Conservation (phyloP, 495 filamentous ascomycete species). For the Hypomontagnella submonticulosa region DNA sequence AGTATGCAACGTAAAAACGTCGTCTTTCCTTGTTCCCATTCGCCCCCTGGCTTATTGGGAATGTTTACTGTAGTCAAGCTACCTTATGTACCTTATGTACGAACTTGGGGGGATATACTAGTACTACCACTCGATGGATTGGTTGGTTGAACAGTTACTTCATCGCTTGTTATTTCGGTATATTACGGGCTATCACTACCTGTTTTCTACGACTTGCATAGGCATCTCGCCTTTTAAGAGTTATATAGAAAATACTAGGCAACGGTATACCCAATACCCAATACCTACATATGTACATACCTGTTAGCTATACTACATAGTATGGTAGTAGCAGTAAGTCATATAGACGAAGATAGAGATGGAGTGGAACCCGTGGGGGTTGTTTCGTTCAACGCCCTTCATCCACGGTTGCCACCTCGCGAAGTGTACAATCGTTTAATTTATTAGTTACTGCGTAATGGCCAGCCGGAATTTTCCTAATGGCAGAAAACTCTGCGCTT, state of each 20-base stretch:
- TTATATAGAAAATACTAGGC: conserved; percentile 12
- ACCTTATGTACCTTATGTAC: background rate
- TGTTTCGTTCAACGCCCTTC: conserved; percentile 23
- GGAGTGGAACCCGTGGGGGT: conserved; percentile 45
- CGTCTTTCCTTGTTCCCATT: conserved; percentile 19
- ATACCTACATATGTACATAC: conserved; percentile 27
- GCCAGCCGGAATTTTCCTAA: conserved; percentile 32
- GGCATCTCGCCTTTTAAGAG: conserved; percentile 12
- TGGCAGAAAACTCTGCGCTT: conserved; percentile 18
- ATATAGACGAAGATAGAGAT: conserved; percentile 32
- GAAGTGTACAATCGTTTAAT: conserved; percentile 39
- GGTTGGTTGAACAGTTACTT: conserved; percentile 36
- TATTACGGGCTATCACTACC: conserved; percentile 40
- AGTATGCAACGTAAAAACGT: conserved; percentile 26
- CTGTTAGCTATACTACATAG: conserved; percentile 6
- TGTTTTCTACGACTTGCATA: conserved; percentile 39
- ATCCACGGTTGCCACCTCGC: conserved; percentile 43
- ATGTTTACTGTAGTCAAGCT: conserved; percentile 38
- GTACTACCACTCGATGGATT: conserved; percentile 21
- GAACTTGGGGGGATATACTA: conserved; percentile 7
- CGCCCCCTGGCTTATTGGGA: conserved; percentile 17
- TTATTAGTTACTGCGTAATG: conserved; percentile 33
- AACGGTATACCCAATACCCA: conserved; percentile 21
- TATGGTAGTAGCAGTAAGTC: conserved; percentile 16
- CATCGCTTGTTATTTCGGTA: conserved; percentile 29